Base-by-base conservation (phyloP, 2,329 filamentous ascomycete genomes). In the Penicillium italicum region DNA sequence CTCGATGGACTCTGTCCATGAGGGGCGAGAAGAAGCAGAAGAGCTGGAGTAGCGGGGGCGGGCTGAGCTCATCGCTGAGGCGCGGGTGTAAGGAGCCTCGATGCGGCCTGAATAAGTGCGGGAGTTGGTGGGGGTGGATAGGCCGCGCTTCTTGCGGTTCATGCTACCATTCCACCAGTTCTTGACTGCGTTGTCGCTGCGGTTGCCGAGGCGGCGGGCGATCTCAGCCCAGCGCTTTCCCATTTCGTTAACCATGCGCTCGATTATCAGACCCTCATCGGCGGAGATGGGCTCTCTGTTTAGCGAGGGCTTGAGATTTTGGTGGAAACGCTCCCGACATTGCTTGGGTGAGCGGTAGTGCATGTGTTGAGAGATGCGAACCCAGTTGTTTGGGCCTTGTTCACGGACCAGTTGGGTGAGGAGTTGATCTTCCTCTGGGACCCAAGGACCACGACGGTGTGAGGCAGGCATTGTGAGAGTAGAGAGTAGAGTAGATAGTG, bases 151-250 rank as follows among this genome's bases (percentile, higher is more conserved):
- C 67, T 88, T 82, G 67, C 91, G 85, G 77, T 96, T 96, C 82
- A 92, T 89, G 71, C 88, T 90, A 47, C 92, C 91, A 71, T 96
- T 96, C 90, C 90, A 96, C 91, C 91, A 97, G 74, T 97, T 97
- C 83, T 97, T 97, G 61, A 97, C 90, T 28, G 90, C 89, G 69
- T 97, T 97, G 78, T 97, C 92, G 73, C 91, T 96, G 68, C 92
- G 87, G 62, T 91, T 91, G 52, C 87, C 82, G 20, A 97, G 81
- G 43, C 85, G 81, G 62, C 92, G 83, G 42, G 92, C 90, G 69
- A 97, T 97, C 70, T 97, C 91, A 2, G 92, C 92, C 92, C 92
- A 97, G 54, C 89, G 85, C 78, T 91, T 93, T 59, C 91, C 91
- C 77, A 90, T 85, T 65, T 88, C 83, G 11, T 76, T 74, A 16